Base-by-base conservation (phyloP, 75 land plant species). In the Isoetes taiwanensis region DNA sequence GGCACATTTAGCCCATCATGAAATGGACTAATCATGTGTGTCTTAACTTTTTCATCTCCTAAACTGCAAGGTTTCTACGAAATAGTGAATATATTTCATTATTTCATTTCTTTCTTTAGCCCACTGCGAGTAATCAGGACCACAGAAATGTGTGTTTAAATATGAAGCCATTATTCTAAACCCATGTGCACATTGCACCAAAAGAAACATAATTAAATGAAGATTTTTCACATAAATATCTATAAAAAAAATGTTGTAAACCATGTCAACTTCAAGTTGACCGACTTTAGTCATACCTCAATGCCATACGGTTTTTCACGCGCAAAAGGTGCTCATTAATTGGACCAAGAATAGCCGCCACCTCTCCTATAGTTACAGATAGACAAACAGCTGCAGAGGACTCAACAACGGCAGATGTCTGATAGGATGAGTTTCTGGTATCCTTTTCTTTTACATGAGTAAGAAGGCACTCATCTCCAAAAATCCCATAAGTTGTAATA, bases 401-500 rank as follows among this genome's bases (percentile, higher is more conserved):
- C 46, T 66, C 65, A 19, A 60, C 41, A 14, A 66, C 53, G 2
- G 65, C 43, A 32, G 69, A 59, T 2, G 64, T 33, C 34, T 59
- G 41, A 29, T 38, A 66, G 20, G 64, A 32, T 19, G 69, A 28
- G 4, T 26, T 34, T 24, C 31, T 30, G 32, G 19, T 31, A 33
- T 59, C 65, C 16, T 46, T 46, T 12, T 29, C 27, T 34, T 43
- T 66, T 12, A 30, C 26, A 29, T 32, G 30, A 11, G 43, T 34
- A 11, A 29, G 64, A 2, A 66, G 35, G 43, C 69, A 66, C 32
- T 66, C 69, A 34, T 66, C 69, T 30, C 69, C 69, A 59, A 66
- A 66, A 20, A 66, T 63, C 20, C 69, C 65, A 17, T 48, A 66
- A 4, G 64, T 66, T 46, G 69, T 43, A 34, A 66, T 25, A 2